These are phyloP conservation scores for Entophlyctis helioformis DNA, from an alignment of 192 early-diverging fungal genomes.

Conservation along the genomic window DNA sequence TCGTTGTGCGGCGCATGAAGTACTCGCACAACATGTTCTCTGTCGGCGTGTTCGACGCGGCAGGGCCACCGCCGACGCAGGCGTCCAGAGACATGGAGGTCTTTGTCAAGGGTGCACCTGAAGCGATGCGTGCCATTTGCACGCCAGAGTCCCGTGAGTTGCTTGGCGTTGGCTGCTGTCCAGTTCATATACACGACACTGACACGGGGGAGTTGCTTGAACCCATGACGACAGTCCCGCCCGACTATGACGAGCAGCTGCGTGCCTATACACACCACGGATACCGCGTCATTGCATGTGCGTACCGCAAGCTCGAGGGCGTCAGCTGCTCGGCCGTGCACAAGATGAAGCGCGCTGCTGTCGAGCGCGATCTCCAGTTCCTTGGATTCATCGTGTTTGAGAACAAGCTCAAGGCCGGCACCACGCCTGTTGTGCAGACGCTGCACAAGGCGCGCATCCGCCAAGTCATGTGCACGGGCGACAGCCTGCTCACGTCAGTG, in stretches of 20 bases:
- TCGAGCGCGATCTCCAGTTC: conserved; percentile 78
- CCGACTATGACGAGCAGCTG: conserved; percentile 70
- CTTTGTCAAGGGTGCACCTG: conserved; percentile 97
- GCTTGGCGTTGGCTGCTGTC: no score
- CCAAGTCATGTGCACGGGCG: conserved; percentile 97
- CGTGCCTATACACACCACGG: conserved; percentile 87
- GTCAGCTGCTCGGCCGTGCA: conserved; percentile 65
- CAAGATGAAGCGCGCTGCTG: conserved; percentile 68
- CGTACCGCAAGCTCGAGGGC: conserved; percentile 57
- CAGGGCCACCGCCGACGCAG: neutral
- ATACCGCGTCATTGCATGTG: conserved; percentile 93
- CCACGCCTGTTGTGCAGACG: conserved; percentile 60
- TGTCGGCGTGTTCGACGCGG: neutral
- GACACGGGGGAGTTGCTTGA: no score
- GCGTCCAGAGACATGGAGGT: conserved; percentile 43
- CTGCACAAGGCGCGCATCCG: conserved; percentile 75
- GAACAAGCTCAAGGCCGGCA: conserved; percentile 92
- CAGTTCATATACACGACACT: no score
- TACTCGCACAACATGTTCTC: conserved; percentile 3
- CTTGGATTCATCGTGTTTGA: conserved; percentile 97
- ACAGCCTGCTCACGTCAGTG: conserved; percentile 92
- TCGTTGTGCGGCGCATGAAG: conserved; percentile 51
- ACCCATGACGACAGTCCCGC: conserved; percentile 64
- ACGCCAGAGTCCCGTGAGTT: conserved; percentile 54
- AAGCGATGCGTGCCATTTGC: conserved; percentile 86